Conservation (phyloP, 2,329 filamentous ascomycete genomes). For the Calonectria honghensis region DNA sequence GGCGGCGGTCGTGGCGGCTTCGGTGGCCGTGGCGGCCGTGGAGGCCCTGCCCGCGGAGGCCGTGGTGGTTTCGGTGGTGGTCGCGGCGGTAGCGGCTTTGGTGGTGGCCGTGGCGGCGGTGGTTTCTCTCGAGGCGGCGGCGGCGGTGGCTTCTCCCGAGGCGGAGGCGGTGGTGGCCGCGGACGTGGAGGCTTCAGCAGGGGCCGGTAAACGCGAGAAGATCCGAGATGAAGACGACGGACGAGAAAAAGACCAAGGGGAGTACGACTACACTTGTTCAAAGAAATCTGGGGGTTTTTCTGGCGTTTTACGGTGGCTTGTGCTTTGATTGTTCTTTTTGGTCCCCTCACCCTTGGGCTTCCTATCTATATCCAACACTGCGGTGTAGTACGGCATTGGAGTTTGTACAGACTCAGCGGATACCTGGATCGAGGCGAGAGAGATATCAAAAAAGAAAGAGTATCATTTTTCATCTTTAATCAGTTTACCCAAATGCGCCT, state of each 20-base stretch:
- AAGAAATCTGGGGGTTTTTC: slow-evolving; percentile 42
- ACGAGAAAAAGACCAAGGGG: slow-evolving; percentile 36
- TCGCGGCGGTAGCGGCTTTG: slow-evolving; percentile 57
- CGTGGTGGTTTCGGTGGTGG: slow-evolving; percentile 53
- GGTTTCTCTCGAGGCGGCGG: slow-evolving; percentile 50
- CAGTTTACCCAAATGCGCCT: neutral
- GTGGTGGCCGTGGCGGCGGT: slow-evolving; percentile 50
- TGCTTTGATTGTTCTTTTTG: slow-evolving; percentile 42
- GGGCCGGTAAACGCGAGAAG: slow-evolving; percentile 43
- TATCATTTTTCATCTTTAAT: slow-evolving; percentile 43
- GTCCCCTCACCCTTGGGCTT: slow-evolving; percentile 34
- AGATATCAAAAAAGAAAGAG: slow-evolving; percentile 51
- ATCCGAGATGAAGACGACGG: slow-evolving; percentile 25
- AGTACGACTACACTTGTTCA: slow-evolving; percentile 45
- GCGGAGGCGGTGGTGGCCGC: slow-evolving; percentile 58
- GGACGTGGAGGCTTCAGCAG: slow-evolving; percentile 50
- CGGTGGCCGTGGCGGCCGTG: slow-evolving; percentile 58
- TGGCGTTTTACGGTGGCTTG: slow-evolving; percentile 48
- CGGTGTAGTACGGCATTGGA: slow-evolving; percentile 50
- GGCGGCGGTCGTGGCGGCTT: slow-evolving; percentile 60
- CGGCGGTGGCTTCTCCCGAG: slow-evolving; percentile 52
- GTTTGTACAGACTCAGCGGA: slow-evolving; percentile 55
- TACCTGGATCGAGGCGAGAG: slow-evolving; percentile 50
- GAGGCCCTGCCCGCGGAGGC: slow-evolving; percentile 57
- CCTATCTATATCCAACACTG: slow-evolving; percentile 41